Evolutionary conservation across 441 rosid genomes (phyloP), one percentile per base, ranked within the genome.

Genomic region (Syzygium malaccense): DNA sequence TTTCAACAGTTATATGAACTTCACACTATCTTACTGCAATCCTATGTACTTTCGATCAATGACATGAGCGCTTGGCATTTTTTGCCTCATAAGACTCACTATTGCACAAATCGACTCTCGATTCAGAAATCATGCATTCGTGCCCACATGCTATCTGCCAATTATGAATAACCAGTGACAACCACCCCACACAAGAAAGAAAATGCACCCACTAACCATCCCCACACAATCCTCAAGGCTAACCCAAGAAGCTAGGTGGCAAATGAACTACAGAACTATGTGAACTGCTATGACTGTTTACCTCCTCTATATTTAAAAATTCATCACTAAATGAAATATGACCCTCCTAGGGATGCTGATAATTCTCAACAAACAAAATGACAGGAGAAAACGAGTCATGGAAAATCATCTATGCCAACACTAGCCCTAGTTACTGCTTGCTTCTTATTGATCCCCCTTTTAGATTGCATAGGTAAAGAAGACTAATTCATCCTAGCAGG

Each of bases 1-100:
- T 37, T 90, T 71, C 54, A 85, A 66, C 57, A 86, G 83, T 79
- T 87, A 83, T 71, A 91, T 96, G 93, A 92, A 94, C 98, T 92
- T 89, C 89, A 89, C 93, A 86, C 83, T 41, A 71, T 71, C 41
- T 71, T 71, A 71, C 49, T 37, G 49, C 6, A 26, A 37, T 23
- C n/a, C 9, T 75, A 37, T 7, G 4, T 41, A 12, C 28, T 75
- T 75, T 75, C 13, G 8, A 75, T 23, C 83, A 75, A 20, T 75
- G 51, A 41, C 83, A 23, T 12, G 5, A 45, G n/a, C 48, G 14
- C 23, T 23, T 75, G 5, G 51, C 41, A 75, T 71, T 37, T 71
- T 71, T 20, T 71, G 51, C n/a, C 51, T 20, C 17, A 4, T 12
- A 20, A 71, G 12, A 37, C 83, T 71, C 83, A 71, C 3, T 0